Base-by-base conservation (phyloP, 2,329 filamentous ascomycete genomes). In the Colletotrichum salicis region DNA sequence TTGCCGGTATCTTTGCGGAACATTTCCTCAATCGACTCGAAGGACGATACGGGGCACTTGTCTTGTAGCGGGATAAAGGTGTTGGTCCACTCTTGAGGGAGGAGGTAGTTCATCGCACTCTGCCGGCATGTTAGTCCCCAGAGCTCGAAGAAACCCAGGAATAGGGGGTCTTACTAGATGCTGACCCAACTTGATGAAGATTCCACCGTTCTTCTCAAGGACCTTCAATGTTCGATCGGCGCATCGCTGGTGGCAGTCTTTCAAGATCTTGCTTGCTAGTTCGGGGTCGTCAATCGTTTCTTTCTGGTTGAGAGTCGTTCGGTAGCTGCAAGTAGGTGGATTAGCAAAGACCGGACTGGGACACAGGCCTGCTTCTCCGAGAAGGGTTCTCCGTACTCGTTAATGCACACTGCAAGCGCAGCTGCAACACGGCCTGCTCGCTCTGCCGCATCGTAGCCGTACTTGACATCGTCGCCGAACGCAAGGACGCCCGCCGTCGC, bases 61-160 rank as follows among this genome's bases (percentile, higher is more conserved):
- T 99, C 97, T 83, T 99, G 96, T 29, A 99, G 86, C 0, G 96
- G 96, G 75, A 99, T 93, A 80, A 99, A 99, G 0, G 96, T 98
- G 41, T 92, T 92, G 37, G 95, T 97, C 95, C 96, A 98, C 83
- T 98, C 96, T 61, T 88, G 83, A 1, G 96, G 96, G 11, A 98
- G 87, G 11, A 98, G 88, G 80, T 98, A 98, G 79, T 96, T 97
- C 93, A 98, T 94, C 74, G 94, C 96, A 81, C 94, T 97, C 90
- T 92, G 74, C 33, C n/a, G 12, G 48, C 3, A 45, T 8, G 72
- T 79, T 60, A 82, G 78, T 33, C 45, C 57, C n/a, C 31, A 33
- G 11, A 52, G 3, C 12, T 11, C 2, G 11, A 12, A 3, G 19
- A 41, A n/a, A 13, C n/a, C 12, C 3, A 24, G 4, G 24, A 22